phyloP scores from a whole-genome alignment of 1,284 basidiomycete genomes.

The Xanthoconium separans region DNA sequence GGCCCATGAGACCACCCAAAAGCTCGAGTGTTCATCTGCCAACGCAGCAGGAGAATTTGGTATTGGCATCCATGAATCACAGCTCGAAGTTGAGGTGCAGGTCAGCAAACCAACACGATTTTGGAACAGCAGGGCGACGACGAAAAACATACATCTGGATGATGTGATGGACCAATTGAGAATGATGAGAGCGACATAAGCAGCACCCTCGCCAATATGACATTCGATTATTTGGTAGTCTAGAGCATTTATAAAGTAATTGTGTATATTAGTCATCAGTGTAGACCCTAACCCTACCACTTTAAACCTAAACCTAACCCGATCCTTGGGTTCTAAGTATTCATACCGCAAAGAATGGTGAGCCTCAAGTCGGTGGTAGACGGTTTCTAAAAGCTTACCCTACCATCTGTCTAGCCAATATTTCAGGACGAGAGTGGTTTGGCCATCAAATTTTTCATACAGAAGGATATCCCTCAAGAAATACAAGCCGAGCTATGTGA shows the following conservation, averaged over 20 bases:
- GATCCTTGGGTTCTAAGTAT: slow-evolving; percentile 29
- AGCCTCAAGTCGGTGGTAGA: slow-evolving; percentile 6
- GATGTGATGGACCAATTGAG: slow-evolving; percentile 53
- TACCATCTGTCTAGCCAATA: slow-evolving; percentile 45
- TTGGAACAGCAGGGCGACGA: slow-evolving; percentile 35
- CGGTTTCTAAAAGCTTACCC: slow-evolving; percentile 1
- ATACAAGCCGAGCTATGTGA: slow-evolving; percentile 67
- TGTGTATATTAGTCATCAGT: too few relatives aligned
- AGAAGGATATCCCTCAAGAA: slow-evolving; percentile 69
- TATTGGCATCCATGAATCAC: slow-evolving; percentile 5
- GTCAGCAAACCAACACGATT: slow-evolving; percentile 37
- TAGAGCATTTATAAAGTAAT: too few relatives aligned
- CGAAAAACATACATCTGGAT: slow-evolving; percentile 34
- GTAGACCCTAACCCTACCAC: slow-evolving; percentile 25
- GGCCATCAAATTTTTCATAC: slow-evolving; percentile 77
- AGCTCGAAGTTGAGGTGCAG: slow-evolving; percentile 37
- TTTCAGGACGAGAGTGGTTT: slow-evolving; percentile 65
- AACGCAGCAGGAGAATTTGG: slow-evolving; percentile 4
- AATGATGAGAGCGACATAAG: slow-evolving; percentile 40
- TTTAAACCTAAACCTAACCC: slow-evolving; percentile 34
- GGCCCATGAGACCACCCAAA: background rate
- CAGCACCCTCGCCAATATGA: background rate
- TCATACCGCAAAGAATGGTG: slow-evolving; percentile 23
- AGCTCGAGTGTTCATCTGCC: slow-evolving; percentile 1
- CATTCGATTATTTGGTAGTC: too few relatives aligned